Percentiles rank a stretch among this genome's conserved stretches.
Evolutionary conservation across 2,329 filamentous ascomycete genomes (phyloP).

Genomic region (Cordyceps cateniannulata): DNA sequence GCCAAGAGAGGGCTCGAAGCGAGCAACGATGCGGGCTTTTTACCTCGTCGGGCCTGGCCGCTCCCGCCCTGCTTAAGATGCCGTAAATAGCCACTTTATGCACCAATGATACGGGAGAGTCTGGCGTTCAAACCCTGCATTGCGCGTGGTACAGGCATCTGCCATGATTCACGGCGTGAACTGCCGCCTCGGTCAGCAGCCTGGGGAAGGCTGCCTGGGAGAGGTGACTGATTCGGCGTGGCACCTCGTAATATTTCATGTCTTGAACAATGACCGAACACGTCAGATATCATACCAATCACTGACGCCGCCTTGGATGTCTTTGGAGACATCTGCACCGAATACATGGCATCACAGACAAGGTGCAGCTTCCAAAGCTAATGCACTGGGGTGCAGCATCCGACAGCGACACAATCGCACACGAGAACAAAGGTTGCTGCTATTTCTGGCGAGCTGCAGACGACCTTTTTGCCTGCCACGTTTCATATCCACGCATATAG

Average conservation of each 20-base stretch:
- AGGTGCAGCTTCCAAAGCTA: constrained; percentile 2
- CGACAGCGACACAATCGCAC: background rate
- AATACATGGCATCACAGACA: background rate
- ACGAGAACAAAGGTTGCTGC: background rate
- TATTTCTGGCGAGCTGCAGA: background rate
- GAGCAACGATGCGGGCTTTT: background rate
- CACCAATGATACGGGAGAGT: background rate
- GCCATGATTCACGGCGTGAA: background rate
- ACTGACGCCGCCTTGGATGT: background rate
- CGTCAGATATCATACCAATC: background rate
- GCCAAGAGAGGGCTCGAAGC: background rate
- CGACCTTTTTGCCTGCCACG: background rate
- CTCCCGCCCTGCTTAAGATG: too few relatives aligned
- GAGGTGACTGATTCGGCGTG: constrained; percentile 7
- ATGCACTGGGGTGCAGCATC: background rate
- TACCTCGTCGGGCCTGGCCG: background rate
- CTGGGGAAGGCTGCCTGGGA: background rate
- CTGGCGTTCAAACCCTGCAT: background rate
- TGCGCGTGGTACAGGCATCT: background rate
- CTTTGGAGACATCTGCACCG: background rate
- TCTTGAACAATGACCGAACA: background rate
- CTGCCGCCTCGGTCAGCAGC: background rate
- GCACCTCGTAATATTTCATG: background rate
- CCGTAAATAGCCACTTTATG: background rate
- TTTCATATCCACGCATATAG: background rate